Conservation (phyloP, 257 asterid species). For the Scutellaria barbata region DNA sequence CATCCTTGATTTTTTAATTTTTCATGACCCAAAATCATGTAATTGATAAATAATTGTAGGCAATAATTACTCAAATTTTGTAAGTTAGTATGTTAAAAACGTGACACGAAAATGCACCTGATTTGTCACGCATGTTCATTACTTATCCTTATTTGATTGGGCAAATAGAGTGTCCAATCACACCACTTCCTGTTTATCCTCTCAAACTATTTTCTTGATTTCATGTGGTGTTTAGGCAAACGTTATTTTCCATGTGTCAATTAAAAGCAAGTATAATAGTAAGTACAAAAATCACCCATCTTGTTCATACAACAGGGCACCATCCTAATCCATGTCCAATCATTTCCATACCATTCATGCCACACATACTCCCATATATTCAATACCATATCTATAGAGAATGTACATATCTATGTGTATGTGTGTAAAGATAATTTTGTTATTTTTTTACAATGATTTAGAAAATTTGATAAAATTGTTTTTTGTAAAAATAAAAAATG, state of each 20-base stretch:
- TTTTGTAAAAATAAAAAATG: too few species aligned
- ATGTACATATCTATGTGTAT: too few species aligned
- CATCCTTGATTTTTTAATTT: too few species aligned
- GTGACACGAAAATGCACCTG: constrained; percentile 5
- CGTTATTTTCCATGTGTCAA: constrained; percentile 15
- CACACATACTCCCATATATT: background rate
- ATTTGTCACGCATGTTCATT: background rate
- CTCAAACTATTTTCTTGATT: background rate
- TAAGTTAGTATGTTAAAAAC: background rate
- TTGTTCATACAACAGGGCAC: background rate
- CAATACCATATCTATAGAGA: too few species aligned
- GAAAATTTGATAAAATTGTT: too few species aligned
- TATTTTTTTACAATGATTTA: too few species aligned
- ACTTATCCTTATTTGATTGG: constrained; percentile 25
- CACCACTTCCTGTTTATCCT: background rate
- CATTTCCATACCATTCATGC: background rate
- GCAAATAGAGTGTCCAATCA: constrained; percentile 21
- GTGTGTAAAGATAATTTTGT: too few species aligned
- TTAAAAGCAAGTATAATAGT: background rate
- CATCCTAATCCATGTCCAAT: background rate
- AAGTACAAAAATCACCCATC: constrained; percentile 2
- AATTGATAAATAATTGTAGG: too few species aligned
- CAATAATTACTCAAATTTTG: too few species aligned
- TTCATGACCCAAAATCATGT: too few species aligned
- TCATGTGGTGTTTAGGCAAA: constrained; percentile 30